Evolutionary conservation across 345 rosid genomes (phyloP), one percentile per base, ranked within the genome.

Genomic region (Cardamine chenopodiifolia): DNA sequence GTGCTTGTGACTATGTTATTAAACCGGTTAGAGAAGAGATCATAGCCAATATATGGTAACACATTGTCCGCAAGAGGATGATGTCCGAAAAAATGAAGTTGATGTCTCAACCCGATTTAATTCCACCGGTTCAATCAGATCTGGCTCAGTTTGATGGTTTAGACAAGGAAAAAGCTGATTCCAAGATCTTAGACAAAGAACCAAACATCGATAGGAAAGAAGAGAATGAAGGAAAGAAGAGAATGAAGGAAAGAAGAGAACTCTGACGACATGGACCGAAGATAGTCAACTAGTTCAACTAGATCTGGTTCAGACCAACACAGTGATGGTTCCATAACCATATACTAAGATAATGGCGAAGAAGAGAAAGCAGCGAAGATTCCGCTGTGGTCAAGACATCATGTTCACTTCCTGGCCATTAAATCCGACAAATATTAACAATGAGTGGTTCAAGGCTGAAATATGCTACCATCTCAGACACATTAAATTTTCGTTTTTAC

Each of bases 41-140:
- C 19, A 12, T 75, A n/a, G 57, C 39, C 12, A 61, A 12, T 25
- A 49, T 75, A 32, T 75, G 79, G 79, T 62, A 75, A 75, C 79
- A 75, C 69, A 53, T 68, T 53, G 56, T 68, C 1, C 74, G 74
- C n/a, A 75, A 61, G 57, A 50, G 8, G 62, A 12, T 60, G 74
- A 53, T 19, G 50, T 34, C 60, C 26, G 35, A 58, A 48, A 31
- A 31, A 31, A 31, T 31, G 34, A 31, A 31, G 62, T 8, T 60
- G 74, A 53, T 14, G 50, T 34, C 53, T 37, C 49, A 58, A 48
- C 31, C 52, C 8, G 40, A 17, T 5, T 20, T 55, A n/a, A 12
- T 0, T 44, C 56, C 44, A 39, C 53, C 57, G 0, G 57, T 42
- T 60, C 47, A 67, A 26, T 28, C 59, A 39, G 34, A 67, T 58